Percentiles rank a stretch among this genome's conserved stretches.
Conservation (phyloP, 192 early-diverging fungal genomes). For the Phycomyces nitens region DNA sequence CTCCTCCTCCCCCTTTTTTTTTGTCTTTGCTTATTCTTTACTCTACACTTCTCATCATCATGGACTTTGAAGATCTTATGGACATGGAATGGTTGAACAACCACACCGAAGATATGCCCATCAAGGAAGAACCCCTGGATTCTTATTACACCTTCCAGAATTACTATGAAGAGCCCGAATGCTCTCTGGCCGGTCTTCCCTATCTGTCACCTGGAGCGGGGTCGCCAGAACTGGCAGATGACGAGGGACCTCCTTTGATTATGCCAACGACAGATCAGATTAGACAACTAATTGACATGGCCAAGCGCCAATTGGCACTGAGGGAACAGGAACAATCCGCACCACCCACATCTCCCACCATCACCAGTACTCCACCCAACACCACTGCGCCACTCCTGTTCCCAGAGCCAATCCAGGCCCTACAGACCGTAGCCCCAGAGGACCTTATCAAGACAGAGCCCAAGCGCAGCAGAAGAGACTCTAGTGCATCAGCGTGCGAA, state of each 20-base stretch:
- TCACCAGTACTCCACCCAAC: no score
- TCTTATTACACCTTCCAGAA: not conserved
- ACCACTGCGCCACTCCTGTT: not conserved
- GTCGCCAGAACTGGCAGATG: not conserved
- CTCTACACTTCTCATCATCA: not conserved
- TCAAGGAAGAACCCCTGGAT: not conserved
- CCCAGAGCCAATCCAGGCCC: not conserved
- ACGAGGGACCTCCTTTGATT: constrained; percentile 4
- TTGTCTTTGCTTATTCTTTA: not conserved
- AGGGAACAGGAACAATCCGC: constrained; percentile 14
- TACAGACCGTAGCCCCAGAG: not conserved
- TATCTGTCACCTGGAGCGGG: no score
- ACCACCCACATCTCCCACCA: no score
- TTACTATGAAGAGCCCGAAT: not conserved
- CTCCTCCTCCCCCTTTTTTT: not conserved
- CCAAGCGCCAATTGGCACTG: constrained; percentile 32
- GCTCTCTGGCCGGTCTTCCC: no score
- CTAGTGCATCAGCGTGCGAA: not conserved
- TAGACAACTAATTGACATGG: constrained; percentile 33
- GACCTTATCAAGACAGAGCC: not conserved
- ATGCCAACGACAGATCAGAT: constrained; percentile 35
- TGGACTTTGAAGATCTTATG: constrained; percentile 24
- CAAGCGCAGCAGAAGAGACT: not conserved
- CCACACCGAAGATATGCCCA: constrained; percentile 4
- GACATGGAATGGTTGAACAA: constrained; percentile 22